phyloP scores from a whole-genome alignment of 371 early-diverging fungal species.

The Batkoa obscura region DNA sequence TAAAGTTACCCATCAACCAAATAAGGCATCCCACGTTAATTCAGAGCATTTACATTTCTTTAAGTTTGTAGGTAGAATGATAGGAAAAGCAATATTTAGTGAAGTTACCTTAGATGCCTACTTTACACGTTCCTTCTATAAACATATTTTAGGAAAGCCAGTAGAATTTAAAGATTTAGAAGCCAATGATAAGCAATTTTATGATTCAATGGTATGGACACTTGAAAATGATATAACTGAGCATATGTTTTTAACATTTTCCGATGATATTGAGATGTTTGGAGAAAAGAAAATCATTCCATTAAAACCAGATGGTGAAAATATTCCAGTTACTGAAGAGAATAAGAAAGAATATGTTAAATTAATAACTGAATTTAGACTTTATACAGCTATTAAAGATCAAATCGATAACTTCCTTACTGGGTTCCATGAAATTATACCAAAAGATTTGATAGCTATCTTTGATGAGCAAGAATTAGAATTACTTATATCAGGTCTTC shows the following conservation, averaged over 20 bases:
- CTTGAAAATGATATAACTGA: conserved; percentile 91
- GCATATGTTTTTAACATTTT: conserved; percentile 87
- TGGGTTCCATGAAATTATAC: conserved; percentile 95
- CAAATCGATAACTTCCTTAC: conserved; percentile 84
- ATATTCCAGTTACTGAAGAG: conserved; percentile 83
- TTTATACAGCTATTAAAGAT: conserved; percentile 73
- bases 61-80: conserved; percentile 96
- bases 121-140: conserved; percentile 97
- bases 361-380: conserved; percentile 72
- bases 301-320: conserved; percentile 74
- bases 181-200: conserved; percentile 91
- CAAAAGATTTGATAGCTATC: conserved; percentile 70
- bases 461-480: conserved; percentile 98
- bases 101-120: conserved; percentile 86
- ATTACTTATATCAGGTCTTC: conserved; percentile 92
- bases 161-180: conserved; percentile 95
- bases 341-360: conserved; percentile 96
- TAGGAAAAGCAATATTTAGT: conserved; percentile 97
- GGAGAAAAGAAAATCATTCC: conserved; percentile 73
- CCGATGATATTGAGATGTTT: conserved; percentile 85
- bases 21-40: conserved; percentile 82
- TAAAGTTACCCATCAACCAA: conserved; percentile 92
- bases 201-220: conserved; percentile 96
- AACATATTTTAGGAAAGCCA: conserved; percentile 75
- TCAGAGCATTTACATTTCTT: conserved; percentile 93